Evolutionary conservation across 495 filamentous ascomycete genomes (phyloP), one percentile per base, ranked within the genome.

Genomic region (Rhizodiscina lignyota): DNA sequence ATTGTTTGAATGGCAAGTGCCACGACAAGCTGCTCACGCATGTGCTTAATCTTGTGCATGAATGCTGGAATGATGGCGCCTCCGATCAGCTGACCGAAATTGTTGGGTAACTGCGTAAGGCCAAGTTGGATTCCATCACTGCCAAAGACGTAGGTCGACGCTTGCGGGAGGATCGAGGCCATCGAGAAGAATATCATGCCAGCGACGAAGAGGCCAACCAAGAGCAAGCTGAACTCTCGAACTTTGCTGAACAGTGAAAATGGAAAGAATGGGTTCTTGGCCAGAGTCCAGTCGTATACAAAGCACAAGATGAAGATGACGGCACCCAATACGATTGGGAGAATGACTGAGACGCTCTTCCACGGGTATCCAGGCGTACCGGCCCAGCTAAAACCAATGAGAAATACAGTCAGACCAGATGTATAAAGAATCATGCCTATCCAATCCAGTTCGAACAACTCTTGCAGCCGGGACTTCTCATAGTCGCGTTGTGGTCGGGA

Each of bases 1-100:
- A 56, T 24, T 0, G 55, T 56, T 41, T 58, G 53, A 33, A 58
- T 52, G 23, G 46, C 34, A 15, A 55, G 35, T 16, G 51, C 51
- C 37, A 51, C 35, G 35, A 50, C 42, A 24, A 58, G 40, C 37
- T 58, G 55, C 28, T 36, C 37, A 12, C 47, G 44, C 22, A 54
- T 41, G 37, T 54, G 44, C 39, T 49, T 52, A 42, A 58, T 58
- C 24, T 48, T 45, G 36, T 50, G 42, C 1, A 56, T 41, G 19
- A 58, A 28, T 20, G 41, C 43, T 8, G 54, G 50, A 5, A 56
- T 21, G 35, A 58, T 39, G 18, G 44, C 50, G 13, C 54, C 53
- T 21, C 50, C 50, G 5, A 55, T 20, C 4, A 58, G 31, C 23
- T 49, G 48, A 11, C 44, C 42, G 30, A 47, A 44, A 17, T 43